Base-by-base conservation (phyloP, 495 filamentous ascomycete genomes). In the Penicillium goetzii region DNA sequence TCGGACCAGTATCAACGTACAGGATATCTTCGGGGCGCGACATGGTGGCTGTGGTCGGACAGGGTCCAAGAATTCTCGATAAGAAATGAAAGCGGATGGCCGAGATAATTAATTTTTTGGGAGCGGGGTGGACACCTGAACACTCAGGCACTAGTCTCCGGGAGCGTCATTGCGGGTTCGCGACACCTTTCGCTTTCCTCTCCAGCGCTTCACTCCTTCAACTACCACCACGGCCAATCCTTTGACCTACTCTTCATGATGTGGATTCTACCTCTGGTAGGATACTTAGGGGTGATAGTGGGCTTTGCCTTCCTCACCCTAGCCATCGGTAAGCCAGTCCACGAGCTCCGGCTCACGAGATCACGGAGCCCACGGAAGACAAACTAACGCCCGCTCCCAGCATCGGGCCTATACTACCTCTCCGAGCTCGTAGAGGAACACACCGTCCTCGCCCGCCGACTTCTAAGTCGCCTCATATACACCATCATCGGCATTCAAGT, bases 401-500 rank as follows among this genome's bases (percentile, higher is more conserved):
- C 95, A 36, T 97, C 92, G 25, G 96, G 96, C 30, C 88, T 99
- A 25, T 98, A 99, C 81, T 99, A 99, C 74, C 90, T 99, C 52
- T 97, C 95, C 2, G 95, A 99, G 77, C 84, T 97, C 11, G 95
- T 99, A 55, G 96, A 99, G 78, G 95, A 99, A 72, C 94, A 98
- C 72, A 98, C 93, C 12, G 94, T 98, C 12, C 74, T 96, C 50
- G 90, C 93, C 21, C 93, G 96, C 72, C 90, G 88, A 60, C 82
- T 97, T 26, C 83, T 99, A 26, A 91, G 84, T 14, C 86, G 85
- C 49, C 81, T 98, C 43, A 97, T 99, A 74, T 96, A 97, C 81
- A 78, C 77, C 59, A 86, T 97, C 68, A 91, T 98, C 59, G 81
- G 65, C 26, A 73, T 92, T 32, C 94, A 97, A 69, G 61, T 88